Conservation (phyloP, 169 alveolate species). For the Eimeria falciformis region DNA sequence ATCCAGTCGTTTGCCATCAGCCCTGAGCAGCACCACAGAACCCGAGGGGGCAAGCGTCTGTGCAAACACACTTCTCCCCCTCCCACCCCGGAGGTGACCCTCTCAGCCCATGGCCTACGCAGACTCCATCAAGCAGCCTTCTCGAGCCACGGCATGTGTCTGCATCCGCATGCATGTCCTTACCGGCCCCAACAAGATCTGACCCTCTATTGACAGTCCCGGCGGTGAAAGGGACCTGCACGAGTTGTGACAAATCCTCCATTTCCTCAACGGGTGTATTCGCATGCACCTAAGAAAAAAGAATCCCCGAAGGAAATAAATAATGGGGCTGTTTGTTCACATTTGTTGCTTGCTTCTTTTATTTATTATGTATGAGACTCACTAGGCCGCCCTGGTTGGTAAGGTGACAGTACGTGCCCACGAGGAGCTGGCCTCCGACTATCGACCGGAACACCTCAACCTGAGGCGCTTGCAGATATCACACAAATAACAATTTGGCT, state of each 20-base stretch:
- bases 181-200: conserved; percentile 95
- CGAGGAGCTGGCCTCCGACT: conserved; percentile 99
- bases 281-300: conserved; percentile 91
- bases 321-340: too few relatives aligned
- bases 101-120: not conserved
- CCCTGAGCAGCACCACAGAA: conserved; percentile 86
- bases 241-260: conserved; percentile 96
- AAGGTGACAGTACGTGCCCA: conserved; percentile 97
- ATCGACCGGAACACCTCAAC: conserved; percentile 99
- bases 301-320: too few relatives aligned
- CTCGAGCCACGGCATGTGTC: not conserved
- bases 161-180: not conserved
- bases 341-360: too few relatives aligned
- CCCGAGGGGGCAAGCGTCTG: not conserved
- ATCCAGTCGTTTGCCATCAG: conserved; percentile 99
- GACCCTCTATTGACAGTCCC: conserved; percentile 99
- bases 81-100: not conserved
- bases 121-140: too few relatives aligned
- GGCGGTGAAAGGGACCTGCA: conserved; percentile 98
- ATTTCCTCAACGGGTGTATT: conserved; percentile 97
- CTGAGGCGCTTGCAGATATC: conserved; percentile 19
- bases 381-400: conserved; percentile 98
- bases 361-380: not conserved
- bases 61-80: not conserved
- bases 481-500: not conserved